These are phyloP conservation scores for Geosmithia putterillii DNA, from an alignment of 2,329 filamentous ascomycete species.

Conservation along the genomic window DNA sequence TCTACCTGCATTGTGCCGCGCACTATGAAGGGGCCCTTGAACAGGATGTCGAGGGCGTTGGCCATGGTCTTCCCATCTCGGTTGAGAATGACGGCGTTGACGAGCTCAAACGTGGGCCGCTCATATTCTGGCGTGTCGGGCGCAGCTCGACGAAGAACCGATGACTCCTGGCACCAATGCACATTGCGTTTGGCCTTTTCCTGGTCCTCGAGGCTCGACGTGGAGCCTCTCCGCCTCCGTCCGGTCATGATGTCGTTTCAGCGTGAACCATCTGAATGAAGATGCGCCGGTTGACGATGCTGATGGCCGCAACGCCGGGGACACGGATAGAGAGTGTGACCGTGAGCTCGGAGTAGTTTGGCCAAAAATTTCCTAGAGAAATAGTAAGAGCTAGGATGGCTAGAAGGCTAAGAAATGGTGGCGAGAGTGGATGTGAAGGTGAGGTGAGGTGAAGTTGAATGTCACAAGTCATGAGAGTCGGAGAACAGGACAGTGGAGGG, in stretches of 20 bases:
- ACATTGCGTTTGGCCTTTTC: slow-evolving; percentile 24
- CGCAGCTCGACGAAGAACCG: slow-evolving; percentile 15
- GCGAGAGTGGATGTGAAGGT: too few species aligned
- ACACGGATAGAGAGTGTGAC: not conserved
- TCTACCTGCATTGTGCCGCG: slow-evolving; percentile 45
- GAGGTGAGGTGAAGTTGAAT: too few species aligned
- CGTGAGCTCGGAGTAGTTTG: too few species aligned
- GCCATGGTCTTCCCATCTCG: slow-evolving; percentile 39
- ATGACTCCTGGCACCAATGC: slow-evolving; percentile 20
- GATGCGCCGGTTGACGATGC: not conserved
- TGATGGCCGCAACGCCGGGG: too few species aligned
- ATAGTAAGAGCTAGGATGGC: too few species aligned
- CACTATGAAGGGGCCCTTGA: slow-evolving; percentile 48
- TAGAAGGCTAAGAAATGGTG: too few species aligned
- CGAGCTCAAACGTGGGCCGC: slow-evolving; percentile 51
- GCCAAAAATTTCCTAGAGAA: too few species aligned
- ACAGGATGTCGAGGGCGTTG: slow-evolving; percentile 48
- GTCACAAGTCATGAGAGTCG: too few species aligned
- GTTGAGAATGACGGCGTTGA: slow-evolving; percentile 45
- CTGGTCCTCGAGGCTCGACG: slow-evolving; percentile 25
- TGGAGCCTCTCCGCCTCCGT: slow-evolving; percentile 27
- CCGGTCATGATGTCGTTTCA: slow-evolving; percentile 17
- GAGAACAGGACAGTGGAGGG: too few species aligned
- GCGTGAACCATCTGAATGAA: not conserved
- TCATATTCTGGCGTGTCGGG: slow-evolving; percentile 16